Percentiles rank a stretch among this genome's conserved stretches.
These are phyloP conservation scores for Alternaria novae-zelandiae DNA, from an alignment of 2,329 filamentous ascomycete genomes.

Conservation along the genomic window DNA sequence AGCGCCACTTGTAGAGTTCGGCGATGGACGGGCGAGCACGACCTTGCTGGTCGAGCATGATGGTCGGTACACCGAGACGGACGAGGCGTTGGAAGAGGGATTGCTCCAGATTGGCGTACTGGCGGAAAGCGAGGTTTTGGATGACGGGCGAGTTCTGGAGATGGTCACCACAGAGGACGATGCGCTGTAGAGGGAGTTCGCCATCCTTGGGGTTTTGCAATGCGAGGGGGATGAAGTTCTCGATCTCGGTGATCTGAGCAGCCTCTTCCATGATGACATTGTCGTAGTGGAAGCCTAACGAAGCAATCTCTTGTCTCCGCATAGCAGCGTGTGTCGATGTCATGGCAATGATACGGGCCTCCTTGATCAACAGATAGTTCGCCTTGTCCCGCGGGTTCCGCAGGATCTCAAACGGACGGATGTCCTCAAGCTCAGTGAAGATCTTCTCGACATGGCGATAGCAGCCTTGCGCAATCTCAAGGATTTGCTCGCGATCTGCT, in stretches of 20 bases:
- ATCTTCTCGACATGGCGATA: conserved; percentile 88
- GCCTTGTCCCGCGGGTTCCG: conserved; percentile 88
- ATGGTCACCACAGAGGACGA: conserved; percentile 94
- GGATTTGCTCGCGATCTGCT: conserved; percentile 67
- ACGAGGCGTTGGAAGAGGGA: conserved; percentile 92
- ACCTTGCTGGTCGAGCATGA: conserved; percentile 91
- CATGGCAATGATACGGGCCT: conserved; percentile 98
- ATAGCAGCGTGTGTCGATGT: conserved; percentile 98
- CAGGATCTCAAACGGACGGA: conserved; percentile 92
- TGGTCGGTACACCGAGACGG: conserved; percentile 87
- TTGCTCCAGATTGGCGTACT: conserved; percentile 96
- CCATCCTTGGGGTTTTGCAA: conserved; percentile 81
- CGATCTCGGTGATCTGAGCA: conserved; percentile 95
- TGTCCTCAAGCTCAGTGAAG: conserved; percentile 90
- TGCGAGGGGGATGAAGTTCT: conserved; percentile 94
- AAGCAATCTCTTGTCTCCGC: conserved; percentile 85
- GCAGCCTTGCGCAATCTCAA: conserved; percentile 83
- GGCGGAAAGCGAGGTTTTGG: conserved; percentile 90
- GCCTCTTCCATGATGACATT: conserved; percentile 99
- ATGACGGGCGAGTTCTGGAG: conserved; percentile 96
- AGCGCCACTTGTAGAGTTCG: conserved; percentile 91
- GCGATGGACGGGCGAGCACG: conserved; percentile 87
- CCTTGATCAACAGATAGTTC: conserved; percentile 92
- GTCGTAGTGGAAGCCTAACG: conserved; percentile 94
- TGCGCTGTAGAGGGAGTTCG: conserved; percentile 78